A percentile compares a stretch with the other conserved stretches of the same genome.
Evolutionary conservation across 1,284 basidiomycete genomes (phyloP).

Genomic region (Pseudozyma hubeiensis): DNA sequence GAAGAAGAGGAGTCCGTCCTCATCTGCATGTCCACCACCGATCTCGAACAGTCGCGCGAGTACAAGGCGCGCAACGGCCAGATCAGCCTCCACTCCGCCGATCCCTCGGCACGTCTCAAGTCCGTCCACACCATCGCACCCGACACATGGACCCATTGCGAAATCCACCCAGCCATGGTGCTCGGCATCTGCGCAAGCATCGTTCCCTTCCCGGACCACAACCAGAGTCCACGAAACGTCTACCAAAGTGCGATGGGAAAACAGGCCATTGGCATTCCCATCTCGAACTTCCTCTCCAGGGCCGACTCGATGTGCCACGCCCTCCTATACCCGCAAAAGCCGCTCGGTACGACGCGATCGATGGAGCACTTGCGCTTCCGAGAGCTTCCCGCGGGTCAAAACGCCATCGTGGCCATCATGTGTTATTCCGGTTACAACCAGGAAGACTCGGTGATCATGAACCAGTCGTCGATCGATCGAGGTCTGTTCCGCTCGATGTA

Average conservation of each 20-base stretch:
- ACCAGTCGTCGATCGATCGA: constrained; percentile 97
- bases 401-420: constrained; percentile 96
- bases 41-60: constrained; percentile 78
- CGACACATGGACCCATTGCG: constrained; percentile 92
- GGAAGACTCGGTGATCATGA: constrained; percentile 99
- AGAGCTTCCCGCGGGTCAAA: constrained; percentile 96
- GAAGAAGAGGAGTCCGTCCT: constrained; percentile 99
- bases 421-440: constrained; percentile 99
- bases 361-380: constrained; percentile 99
- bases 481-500: constrained; percentile 98
- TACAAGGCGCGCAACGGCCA: constrained; percentile 72
- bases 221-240: constrained; percentile 99
- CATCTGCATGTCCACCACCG: constrained; percentile 98
- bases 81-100: constrained; percentile 77
- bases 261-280: constrained; percentile 88
- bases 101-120: constrained; percentile 85
- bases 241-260: constrained; percentile 97
- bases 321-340: constrained; percentile 98
- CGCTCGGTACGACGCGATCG: constrained; percentile 94
- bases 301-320: constrained; percentile 77
- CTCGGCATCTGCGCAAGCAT: constrained; percentile 97
- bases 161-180: constrained; percentile 99
- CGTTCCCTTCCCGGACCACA: constrained; percentile 99
- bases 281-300: constrained; percentile 96
- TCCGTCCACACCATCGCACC: constrained; percentile 61